Base-by-base conservation (phyloP, 805 yeast genomes). In the Teunomyces stri region DNA sequence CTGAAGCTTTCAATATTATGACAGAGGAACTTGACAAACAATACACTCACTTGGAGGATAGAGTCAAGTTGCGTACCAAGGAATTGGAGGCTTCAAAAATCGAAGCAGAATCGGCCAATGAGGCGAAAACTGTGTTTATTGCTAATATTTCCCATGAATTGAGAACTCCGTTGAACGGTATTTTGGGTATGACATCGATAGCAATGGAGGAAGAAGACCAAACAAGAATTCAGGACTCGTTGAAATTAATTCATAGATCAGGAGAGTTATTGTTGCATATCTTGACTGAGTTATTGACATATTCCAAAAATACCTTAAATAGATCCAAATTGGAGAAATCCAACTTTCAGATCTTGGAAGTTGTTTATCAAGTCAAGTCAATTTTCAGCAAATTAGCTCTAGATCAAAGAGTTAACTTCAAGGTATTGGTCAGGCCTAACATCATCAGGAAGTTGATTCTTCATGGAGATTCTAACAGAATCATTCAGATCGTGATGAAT, bases 121-220 rank as follows among this genome's bases (percentile, higher is more conserved):
- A 94, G 56, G 96, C 98, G 2, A 94, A 94, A 61, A 91, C 98
- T 0, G 90, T 89, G 5, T 89, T 89, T 62, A 85, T 89, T 58
- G 96, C 97, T 2, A 88, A 91, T 55, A 90, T 89, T 13, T 88
- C 96, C 0, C 97, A 89, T 64, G 99, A 94, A 69, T 74, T 94
- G 60, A 80, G 98, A 56, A 94, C 98, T 0, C 99, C 99, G 1
- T 72, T 94, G 51, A 94, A 94, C 64, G 99, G 99, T 62, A 94
- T 94, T 36, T 70, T 94, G 46, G 98, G 98, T 52, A 88, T 92
- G 91, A 88, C 97, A 0, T 87, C 96, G 2, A 86, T 92, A 47
- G 91, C 96, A 5, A 82, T 90, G 87, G 94, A 87, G 16, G 98
- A 94, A 62, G 74, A 74, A 25, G 92, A 88, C 54, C 74, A 75